Conservation (phyloP, 1,139 yeast species). For the Hyphopichia wangnamkhiaoensis region DNA sequence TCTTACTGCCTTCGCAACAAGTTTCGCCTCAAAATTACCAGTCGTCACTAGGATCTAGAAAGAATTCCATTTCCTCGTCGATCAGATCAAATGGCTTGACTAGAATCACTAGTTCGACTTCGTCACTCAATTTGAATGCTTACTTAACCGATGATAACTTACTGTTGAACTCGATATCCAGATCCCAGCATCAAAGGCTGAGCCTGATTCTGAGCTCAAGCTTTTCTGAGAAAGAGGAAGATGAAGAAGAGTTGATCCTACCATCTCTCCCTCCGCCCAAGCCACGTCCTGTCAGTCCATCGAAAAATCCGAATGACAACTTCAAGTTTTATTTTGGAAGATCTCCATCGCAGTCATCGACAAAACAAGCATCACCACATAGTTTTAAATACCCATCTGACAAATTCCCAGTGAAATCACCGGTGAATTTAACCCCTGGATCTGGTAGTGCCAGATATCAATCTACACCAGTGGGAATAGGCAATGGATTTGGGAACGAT, state of each 20-base stretch:
- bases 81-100: constrained; percentile 27
- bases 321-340: not conserved
- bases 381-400: not conserved
- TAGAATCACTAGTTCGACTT: constrained; percentile 43
- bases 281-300: not conserved
- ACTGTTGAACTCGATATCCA: constrained; percentile 11
- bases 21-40: not conserved
- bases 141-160: constrained; percentile 41
- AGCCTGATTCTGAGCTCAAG: constrained; percentile 9
- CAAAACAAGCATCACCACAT: not conserved
- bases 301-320: not conserved
- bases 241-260: not conserved
- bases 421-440: not conserved
- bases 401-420: not conserved
- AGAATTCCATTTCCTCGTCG: constrained; percentile 25
- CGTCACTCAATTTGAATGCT: constrained; percentile 46
- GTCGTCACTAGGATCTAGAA: constrained; percentile 10
- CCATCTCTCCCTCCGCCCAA: not conserved
- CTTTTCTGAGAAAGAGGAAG: constrained; percentile 12
- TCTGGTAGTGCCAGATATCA: too few species aligned
- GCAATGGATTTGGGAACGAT: not conserved
- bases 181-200: constrained; percentile 5
- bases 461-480: not conserved
- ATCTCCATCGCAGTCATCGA: not conserved
- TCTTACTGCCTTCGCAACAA: not conserved